phyloP scores from a whole-genome alignment of 169 alveolate genomes.

The Plasmodium ovale region DNA sequence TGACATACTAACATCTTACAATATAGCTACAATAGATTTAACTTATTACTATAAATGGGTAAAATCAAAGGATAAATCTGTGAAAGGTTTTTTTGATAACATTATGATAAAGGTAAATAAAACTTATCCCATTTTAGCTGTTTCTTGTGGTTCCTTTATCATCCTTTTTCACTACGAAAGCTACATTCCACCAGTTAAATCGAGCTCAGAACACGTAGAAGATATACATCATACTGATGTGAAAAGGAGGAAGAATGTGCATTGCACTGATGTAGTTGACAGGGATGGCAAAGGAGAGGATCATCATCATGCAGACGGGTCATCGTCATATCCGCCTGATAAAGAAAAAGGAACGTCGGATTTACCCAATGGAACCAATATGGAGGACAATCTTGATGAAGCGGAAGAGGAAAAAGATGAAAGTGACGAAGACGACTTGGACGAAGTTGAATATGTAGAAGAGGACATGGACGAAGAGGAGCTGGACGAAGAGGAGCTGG shows the following conservation, averaged over 20 bases:
- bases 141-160: slow-evolving; percentile 19
- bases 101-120: slow-evolving; percentile 59
- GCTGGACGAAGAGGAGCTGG: not conserved
- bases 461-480: slow-evolving; percentile 13
- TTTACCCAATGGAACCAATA: too few species aligned
- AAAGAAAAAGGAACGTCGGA: too few species aligned
- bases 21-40: slow-evolving; percentile 45
- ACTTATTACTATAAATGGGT: slow-evolving; percentile 2
- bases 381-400: too few species aligned
- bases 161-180: slow-evolving; percentile 51
- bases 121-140: slow-evolving; percentile 42
- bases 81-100: slow-evolving; percentile 11
- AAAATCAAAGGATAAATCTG: not conserved
- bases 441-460: slow-evolving; percentile 21
- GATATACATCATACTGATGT: slow-evolving; percentile 2
- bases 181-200: slow-evolving; percentile 34
- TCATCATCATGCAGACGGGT: not conserved
- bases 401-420: slow-evolving; percentile 8
- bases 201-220: slow-evolving; percentile 7
- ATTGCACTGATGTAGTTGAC: not conserved
- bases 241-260: slow-evolving; percentile 4
- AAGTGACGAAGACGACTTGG: slow-evolving; percentile 5
- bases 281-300: not conserved
- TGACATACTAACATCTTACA: slow-evolving; percentile 65
- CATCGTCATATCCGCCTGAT: not conserved